Base-by-base conservation (phyloP, 2,329 filamentous ascomycete species). In the Fusarium floridanum region DNA sequence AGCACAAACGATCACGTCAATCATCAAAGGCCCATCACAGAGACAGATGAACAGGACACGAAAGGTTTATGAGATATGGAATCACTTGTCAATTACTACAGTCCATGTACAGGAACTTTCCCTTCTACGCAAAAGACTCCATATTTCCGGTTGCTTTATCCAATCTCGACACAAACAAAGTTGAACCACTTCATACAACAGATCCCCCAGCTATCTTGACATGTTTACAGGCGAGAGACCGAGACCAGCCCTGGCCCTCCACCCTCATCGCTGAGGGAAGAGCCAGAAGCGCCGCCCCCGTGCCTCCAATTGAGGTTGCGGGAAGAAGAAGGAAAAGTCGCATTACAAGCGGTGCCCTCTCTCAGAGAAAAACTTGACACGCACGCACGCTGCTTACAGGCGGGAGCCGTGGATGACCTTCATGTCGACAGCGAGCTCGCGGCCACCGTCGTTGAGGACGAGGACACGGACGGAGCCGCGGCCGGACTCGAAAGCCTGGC, bases 341-440 rank as follows among this genome's bases (percentile, higher is more conserved):
- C 74, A 77, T 71, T 68, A 50, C 67, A 76, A 76, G 66, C 76
- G 70, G 77, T 76, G 62, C 65, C 65, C 66, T 70, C 64, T 62
- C 72, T 61, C 59, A 72, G 48, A 67, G 66, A 72, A 63, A 73
- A 70, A 29, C 29, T 72, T 71, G 66, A 75, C 29, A 29, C 29
- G 29, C 29, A 29, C 29, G 29, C 70, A 70, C 69, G 74, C 76
- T 87, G 74, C 76, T 87, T 91, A 92, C 84, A 92, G 85, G 81
- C 89, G 89, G 77, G 90, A 91, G 82, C 90, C 91, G 88, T 99
- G 97, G 83, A 98, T 94, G 83, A 97, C 94, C 94, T 98, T 98
- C 92, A 97, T 97, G 91, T 99, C 97, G 79, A 99, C 97, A 80
- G 94, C 95, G 82, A 99, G 92, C 91, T 99, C 97, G 81, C 93